Conservation (phyloP, 805 yeast species). For the Wickerhamiella australiensis region DNA sequence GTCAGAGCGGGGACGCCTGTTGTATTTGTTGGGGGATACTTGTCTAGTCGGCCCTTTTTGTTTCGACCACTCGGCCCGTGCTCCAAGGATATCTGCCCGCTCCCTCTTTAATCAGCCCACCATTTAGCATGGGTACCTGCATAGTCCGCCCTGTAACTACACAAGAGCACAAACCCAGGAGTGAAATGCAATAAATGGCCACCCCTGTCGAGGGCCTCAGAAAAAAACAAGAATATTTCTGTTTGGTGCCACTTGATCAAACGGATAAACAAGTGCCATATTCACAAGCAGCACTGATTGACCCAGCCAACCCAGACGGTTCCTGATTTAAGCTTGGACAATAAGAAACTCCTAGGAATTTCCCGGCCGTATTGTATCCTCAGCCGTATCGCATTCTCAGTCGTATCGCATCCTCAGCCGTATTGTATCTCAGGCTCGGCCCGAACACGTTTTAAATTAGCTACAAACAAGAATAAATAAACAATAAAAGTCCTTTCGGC, state of each 20-base stretch:
- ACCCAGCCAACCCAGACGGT: too few relatives aligned
- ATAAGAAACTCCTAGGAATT: too few relatives aligned
- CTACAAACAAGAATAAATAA: background rate
- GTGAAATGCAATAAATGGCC: background rate
- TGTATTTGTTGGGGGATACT: too few relatives aligned
- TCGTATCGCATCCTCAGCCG: too few relatives aligned
- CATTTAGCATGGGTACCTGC: slow-evolving; percentile 6
- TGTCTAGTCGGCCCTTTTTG: too few relatives aligned
- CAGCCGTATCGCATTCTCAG: too few relatives aligned
- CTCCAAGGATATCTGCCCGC: background rate
- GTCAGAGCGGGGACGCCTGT: too few relatives aligned
- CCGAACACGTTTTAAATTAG: background rate
- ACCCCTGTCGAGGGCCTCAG: background rate
- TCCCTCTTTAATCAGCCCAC: background rate
- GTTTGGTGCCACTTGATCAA: too few relatives aligned
- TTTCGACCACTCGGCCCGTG: background rate
- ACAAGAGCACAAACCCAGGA: background rate
- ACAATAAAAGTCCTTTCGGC: background rate
- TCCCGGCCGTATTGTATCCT: too few relatives aligned
- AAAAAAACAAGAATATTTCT: background rate
- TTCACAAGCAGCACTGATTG: too few relatives aligned
- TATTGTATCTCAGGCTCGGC: background rate
- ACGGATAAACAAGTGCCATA: too few relatives aligned
- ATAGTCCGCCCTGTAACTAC: background rate
- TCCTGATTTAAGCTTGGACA: too few relatives aligned